Evolutionary conservation across 768 basidiomycete genomes (phyloP), one percentile per base, ranked within the genome.

Genomic region (Phylloporus sp.): DNA sequence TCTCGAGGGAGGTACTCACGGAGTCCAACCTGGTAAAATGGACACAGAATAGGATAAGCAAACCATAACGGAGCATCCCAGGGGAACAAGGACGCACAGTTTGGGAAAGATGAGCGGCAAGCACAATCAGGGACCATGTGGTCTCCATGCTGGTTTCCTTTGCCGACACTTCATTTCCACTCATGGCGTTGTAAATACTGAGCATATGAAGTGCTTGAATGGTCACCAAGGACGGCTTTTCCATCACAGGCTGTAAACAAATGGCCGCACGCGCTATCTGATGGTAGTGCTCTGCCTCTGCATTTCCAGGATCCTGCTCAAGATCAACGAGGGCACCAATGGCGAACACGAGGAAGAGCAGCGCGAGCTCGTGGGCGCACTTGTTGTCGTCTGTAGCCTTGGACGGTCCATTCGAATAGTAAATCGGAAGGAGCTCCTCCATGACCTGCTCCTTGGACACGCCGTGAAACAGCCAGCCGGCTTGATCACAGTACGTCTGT

Each of bases 131-230:
- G 12, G 76, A 79, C 85, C 85, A 86, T 18, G 85, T 81, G 70
- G 80, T 80, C 70, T 86, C 85, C 84, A 81, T 86, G 53, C 80
- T 84, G 4, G 81, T 81, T 63, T 88, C 84, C 47, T 74, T 76
- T 49, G 71, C 73, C 4, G 67, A 58, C 15, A 80, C 60, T 62
- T 84, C 85, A 55, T 77, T 80, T 23, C 82, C 83, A 56, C 78
- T 82, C 84, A 88, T 81, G 16, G 79, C 81, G 49, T 82, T 82
- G 61, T 85, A 88, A 9, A 85, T 77, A 59, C 85, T 84, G 70
- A 84, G 73, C 55, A 88, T 62, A 65, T 85, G 83, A 16, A 89
- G 67, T 7, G 80, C 71, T 67, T 89, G 88, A 27, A 89, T 82
- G 22, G 87, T 87, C 22, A 81, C 80, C 39, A 86, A 65, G 0